Base-by-base conservation (phyloP, 768 basidiomycete genomes). In the Rhodocollybia butyracea region DNA sequence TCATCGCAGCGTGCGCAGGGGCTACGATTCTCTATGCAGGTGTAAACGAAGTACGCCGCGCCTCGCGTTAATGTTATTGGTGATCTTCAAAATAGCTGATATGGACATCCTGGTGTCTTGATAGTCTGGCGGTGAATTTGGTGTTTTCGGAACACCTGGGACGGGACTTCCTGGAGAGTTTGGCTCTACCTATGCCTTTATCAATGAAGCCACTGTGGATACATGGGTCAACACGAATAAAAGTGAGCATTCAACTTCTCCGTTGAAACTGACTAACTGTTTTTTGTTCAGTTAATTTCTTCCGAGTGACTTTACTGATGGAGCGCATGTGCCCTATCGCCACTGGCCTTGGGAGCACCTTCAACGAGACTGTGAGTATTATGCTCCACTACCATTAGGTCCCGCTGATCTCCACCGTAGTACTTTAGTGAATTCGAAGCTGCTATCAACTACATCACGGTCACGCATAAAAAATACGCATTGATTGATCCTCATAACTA, bases 281-380 rank as follows among this genome's bases (percentile, higher is more conserved):
- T n/a, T n/a, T n/a, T n/a, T n/a, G n/a, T n/a, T n/a, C n/a, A n/a
- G n/a, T 77, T 60, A 78, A 78, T 53, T 70, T 77, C 60, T 77
- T 78, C 69, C 73, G 77, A 19, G 76, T 78, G 13, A 75, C 77
- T 2, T 77, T 78, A 64, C 68, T 78, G 34, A 77, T 78, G 75
- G 75, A 77, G 59, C 68, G 76, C 11, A 74, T 76, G 75, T 71
- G 67, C 45, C 73, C 72, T 41, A 64, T 74, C 27, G 59, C 64
- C 1, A 71, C 64, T 39, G 76, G 76, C 5, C 66, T 78, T 13
- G 76, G 76, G 0, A 67, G 66, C 1, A 65, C 51, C 29, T 78
- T 78, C 64, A 78, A 78, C 47, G 77, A 78, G 61, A 77, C 77
- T 7, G 76, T 75, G 39, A 32, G 63, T 59, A 7, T 2, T 34